Base-by-base conservation (phyloP, 139 green algal species). In the Cymbomonas tetramitiformis region DNA sequence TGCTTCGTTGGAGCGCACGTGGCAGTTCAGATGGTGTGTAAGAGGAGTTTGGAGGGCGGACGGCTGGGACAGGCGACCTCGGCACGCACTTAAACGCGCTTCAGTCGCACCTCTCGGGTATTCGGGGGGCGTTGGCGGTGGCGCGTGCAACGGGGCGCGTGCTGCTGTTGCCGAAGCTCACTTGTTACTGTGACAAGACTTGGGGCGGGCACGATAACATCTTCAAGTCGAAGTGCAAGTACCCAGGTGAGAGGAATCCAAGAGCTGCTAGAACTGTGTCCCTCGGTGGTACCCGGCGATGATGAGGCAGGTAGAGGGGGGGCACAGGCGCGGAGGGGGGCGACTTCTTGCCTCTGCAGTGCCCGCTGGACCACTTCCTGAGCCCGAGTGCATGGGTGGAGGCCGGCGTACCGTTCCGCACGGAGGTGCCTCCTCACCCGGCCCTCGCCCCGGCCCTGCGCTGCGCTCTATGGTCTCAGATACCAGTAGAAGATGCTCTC, bases 91-190 rank as follows among this genome's bases (percentile, higher is more conserved):
- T 63, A 4, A 21, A 30, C 8, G 56, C 25, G 21, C 8, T 30
- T 18, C n/a, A 10, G 1, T 23, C 9, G 0, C 34, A 71, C 38
- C 24, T 51, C 10, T 32, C 32, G 28, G 3, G 4, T 21, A 31
- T 63, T 10, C 39, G 12, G 1, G 33, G 68, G 34, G 53, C 59
- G 26, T 19, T 70, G 15, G 64, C 40, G 24, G 28, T 80, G 7
- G 69, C 77, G 0, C 28, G 26, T 15, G 21, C 69, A 1, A 62
- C 75, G 46, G 72, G 75, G 26, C 71, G 77, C 50, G 73, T 64
- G 1, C 28, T 81, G 36, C 71, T 80, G 38, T 33, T 81, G 30
- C 73, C 78, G 15, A 41, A 73, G 61, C 57, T 88, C 26, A 40
- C 8, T 19, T 70, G 63, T 40, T 23, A 46, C n/a, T 71, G 63